A percentile compares a stretch with the other conserved stretches of the same genome.
Evolutionary conservation across 345 rosid species (phyloP).

Genomic region (Boechera retrofracta): DNA sequence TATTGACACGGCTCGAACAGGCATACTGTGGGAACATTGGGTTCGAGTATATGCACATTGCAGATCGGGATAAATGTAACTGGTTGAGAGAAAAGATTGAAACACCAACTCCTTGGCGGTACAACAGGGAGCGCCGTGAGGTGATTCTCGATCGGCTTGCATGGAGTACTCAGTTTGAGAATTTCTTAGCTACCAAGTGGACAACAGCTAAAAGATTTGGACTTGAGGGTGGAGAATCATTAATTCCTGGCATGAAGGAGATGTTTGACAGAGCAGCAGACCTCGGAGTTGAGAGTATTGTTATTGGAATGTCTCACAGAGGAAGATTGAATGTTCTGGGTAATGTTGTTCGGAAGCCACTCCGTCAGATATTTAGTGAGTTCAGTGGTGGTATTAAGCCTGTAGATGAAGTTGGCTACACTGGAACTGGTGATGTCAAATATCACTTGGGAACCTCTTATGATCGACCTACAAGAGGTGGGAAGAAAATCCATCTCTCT

Average conservation of each 20-base stretch:
- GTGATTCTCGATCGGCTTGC: constrained; percentile 81
- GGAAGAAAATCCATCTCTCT: constrained; percentile 80
- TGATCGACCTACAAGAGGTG: constrained; percentile 90
- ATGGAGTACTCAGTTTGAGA: constrained; percentile 89
- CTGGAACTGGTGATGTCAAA: constrained; percentile 90
- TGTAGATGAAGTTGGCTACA: constrained; percentile 87
- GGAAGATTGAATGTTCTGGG: constrained; percentile 84
- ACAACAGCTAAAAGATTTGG: constrained; percentile 87
- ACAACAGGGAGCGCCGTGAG: constrained; percentile 72
- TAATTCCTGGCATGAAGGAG: constrained; percentile 92
- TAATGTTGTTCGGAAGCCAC: constrained; percentile 80
- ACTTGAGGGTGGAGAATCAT: constrained; percentile 86
- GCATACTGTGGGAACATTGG: constrained; percentile 89
- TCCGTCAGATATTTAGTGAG: constrained; percentile 80
- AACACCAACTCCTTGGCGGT: constrained; percentile 73
- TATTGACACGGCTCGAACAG: constrained; percentile 78
- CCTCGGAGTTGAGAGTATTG: constrained; percentile 87
- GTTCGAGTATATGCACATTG: constrained; percentile 83
- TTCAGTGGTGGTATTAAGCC: constrained; percentile 86
- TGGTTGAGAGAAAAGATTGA: constrained; percentile 91
- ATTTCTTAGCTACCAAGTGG: constrained; percentile 88
- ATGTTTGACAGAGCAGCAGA: constrained; percentile 86
- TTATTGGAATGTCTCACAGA: constrained; percentile 86
- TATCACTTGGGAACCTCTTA: constrained; percentile 90
- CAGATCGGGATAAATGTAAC: constrained; percentile 75